These are phyloP conservation scores for Thermoascus crustaceus DNA, from an alignment of 2,329 filamentous ascomycete genomes.

Conservation along the genomic window DNA sequence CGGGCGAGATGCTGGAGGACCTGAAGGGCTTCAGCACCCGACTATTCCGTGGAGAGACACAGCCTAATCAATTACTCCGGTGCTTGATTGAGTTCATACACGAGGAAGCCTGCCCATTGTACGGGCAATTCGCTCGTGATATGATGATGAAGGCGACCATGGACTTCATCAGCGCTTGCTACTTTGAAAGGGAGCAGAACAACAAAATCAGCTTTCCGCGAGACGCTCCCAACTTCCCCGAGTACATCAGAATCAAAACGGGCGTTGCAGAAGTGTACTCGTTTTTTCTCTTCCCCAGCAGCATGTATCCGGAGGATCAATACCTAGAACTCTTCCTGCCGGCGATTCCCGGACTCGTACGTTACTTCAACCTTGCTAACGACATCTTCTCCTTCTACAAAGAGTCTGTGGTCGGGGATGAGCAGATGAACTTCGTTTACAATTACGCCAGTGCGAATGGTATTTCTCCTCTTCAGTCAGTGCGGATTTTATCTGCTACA, in stretches of 20 bases:
- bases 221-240: conserved; percentile 4
- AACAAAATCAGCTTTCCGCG: conserved; percentile 1
- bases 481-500: neutral
- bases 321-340: conserved; percentile 2
- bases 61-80: neutral
- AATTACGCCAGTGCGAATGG: neutral
- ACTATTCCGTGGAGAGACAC: neutral
- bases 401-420: neutral
- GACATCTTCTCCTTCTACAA: conserved; percentile 7
- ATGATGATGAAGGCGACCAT: neutral
- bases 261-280: conserved; percentile 3
- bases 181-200: conserved; percentile 5
- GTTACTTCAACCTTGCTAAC: conserved; percentile 5
- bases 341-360: conserved; percentile 3
- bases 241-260: conserved; percentile 9
- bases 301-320: conserved; percentile 1
- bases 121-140: neutral
- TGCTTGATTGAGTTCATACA: conserved; percentile 13
- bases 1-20: conserved; percentile 2
- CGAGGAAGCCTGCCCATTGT: too few species aligned
- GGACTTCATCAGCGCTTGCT: conserved; percentile 24
- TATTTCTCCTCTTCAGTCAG: conserved; percentile 1
- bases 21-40: conserved; percentile 1
- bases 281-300: conserved; percentile 5
- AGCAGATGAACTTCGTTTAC: conserved; percentile 1